phyloP scores from a whole-genome alignment of 2,329 filamentous ascomycete genomes.

The Penicillium sp. region DNA sequence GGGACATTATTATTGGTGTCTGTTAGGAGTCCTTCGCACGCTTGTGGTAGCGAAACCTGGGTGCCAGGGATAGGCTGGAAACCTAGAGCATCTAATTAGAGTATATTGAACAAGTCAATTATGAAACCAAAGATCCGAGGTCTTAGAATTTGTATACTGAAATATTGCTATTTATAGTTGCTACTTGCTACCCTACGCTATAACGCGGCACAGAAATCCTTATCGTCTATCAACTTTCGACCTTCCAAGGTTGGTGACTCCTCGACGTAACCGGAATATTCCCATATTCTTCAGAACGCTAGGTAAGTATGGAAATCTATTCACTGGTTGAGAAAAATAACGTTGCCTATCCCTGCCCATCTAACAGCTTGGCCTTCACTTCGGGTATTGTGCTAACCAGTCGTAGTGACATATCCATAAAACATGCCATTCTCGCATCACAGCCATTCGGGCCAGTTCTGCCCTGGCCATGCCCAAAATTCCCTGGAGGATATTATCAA shows the following conservation, averaged over 20 bases:
- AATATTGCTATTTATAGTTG: background rate
- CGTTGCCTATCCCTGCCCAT: background rate
- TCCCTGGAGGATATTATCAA: slow-evolving; percentile 79
- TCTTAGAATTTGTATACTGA: background rate
- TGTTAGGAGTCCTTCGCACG: background rate
- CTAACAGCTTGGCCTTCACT: background rate
- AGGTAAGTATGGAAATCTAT: background rate
- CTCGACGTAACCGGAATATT: background rate
- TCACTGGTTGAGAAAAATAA: background rate
- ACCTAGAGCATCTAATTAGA: too few species aligned
- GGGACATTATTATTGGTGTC: background rate
- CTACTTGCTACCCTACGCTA: background rate
- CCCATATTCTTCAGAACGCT: background rate
- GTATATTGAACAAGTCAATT: background rate
- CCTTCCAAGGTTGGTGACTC: background rate
- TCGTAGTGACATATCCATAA: background rate
- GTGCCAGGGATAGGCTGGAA: background rate
- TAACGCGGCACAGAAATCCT: background rate
- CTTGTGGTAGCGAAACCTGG: background rate
- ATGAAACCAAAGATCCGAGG: background rate
- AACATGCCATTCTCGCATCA: slow-evolving; percentile 95
- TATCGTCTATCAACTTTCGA: slow-evolving; percentile 9
- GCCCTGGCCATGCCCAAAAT: slow-evolving; percentile 81
- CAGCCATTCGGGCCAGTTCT: slow-evolving; percentile 97
- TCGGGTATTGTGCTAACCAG: background rate